Evolutionary conservation across 2,329 filamentous ascomycete genomes (phyloP).

Genomic region (Sclerotinia spermophila): DNA sequence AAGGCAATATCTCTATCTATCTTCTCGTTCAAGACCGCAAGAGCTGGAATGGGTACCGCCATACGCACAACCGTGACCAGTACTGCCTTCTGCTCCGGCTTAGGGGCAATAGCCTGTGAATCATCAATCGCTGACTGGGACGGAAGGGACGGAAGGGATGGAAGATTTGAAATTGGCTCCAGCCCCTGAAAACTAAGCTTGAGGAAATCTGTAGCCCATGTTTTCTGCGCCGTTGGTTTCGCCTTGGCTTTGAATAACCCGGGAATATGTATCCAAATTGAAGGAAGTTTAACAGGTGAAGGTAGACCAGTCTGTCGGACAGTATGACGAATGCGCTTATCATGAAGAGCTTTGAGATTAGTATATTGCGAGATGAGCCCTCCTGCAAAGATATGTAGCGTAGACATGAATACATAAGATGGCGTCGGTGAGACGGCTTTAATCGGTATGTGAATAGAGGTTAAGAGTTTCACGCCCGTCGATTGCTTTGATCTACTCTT

Average conservation of each 20-base stretch:
- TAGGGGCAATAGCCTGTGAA: not conserved
- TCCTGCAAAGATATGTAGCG: slow-evolving; percentile 39
- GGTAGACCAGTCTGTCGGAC: slow-evolving; percentile 33
- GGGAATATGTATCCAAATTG: slow-evolving; percentile 31
- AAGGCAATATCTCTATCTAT: slow-evolving; percentile 37
- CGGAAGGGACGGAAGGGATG: not conserved
- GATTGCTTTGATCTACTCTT: slow-evolving; percentile 19
- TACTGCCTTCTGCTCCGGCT: slow-evolving; percentile 28
- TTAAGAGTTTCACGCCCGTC: slow-evolving; percentile 27
- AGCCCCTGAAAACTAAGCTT: slow-evolving; percentile 51
- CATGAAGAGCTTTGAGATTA: slow-evolving; percentile 38
- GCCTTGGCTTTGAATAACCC: slow-evolving; percentile 31
- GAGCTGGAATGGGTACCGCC: slow-evolving; percentile 28
- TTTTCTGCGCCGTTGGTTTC: slow-evolving; percentile 26
- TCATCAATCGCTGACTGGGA: not conserved
- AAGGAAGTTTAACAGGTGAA: slow-evolving; percentile 31
- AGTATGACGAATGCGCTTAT: slow-evolving; percentile 26
- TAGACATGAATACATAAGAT: slow-evolving; percentile 37
- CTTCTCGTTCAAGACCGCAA: slow-evolving; percentile 31
- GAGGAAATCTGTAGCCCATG: slow-evolving; percentile 59
- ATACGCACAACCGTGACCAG: slow-evolving; percentile 37
- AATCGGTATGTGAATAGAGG: slow-evolving; percentile 30
- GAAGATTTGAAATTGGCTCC: slow-evolving; percentile 21
- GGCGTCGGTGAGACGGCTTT: slow-evolving; percentile 30
- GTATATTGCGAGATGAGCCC: slow-evolving; percentile 40